Evolutionary conservation across 768 basidiomycete species (phyloP).

Genomic region (Russula ochroleuca): DNA sequence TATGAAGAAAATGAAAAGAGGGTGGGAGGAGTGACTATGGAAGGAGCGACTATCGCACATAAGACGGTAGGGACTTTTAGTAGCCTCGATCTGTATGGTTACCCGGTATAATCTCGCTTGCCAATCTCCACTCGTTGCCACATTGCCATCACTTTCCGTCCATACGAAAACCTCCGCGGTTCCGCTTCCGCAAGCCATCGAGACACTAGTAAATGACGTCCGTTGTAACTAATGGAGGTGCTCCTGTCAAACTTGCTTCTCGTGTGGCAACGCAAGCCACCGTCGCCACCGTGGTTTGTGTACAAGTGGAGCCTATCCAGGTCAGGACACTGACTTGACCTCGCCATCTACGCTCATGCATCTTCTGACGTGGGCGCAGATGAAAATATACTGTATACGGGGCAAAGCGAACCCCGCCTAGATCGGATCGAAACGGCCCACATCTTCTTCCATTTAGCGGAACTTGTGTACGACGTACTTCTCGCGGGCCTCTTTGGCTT

Average conservation of each 20-base stretch:
- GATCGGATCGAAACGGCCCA: not conserved
- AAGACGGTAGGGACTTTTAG: not conserved
- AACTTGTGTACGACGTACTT: not conserved
- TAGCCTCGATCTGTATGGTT: not conserved
- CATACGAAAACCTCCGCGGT: not conserved
- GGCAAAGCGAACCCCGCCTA: not conserved
- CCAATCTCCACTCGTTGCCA: not conserved
- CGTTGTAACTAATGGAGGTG: not conserved
- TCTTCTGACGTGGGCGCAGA: not conserved
- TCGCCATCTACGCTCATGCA: not conserved
- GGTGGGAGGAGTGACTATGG: not conserved
- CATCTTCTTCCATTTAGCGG: not conserved
- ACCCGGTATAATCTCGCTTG: not conserved
- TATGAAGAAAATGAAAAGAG: not conserved
- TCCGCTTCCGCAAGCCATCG: no score
- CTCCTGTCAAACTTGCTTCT: not conserved
- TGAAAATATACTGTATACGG: not conserved
- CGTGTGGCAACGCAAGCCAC: not conserved
- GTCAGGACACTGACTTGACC: not conserved
- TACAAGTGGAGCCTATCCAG: not conserved
- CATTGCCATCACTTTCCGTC: not conserved
- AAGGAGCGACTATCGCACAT: not conserved
- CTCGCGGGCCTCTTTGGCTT: constrained; percentile 29
- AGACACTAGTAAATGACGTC: not conserved
- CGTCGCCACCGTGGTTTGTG: not conserved